These are phyloP conservation scores for Raffaelea arxii DNA, from an alignment of 2,329 filamentous ascomycete species.

Conservation along the genomic window DNA sequence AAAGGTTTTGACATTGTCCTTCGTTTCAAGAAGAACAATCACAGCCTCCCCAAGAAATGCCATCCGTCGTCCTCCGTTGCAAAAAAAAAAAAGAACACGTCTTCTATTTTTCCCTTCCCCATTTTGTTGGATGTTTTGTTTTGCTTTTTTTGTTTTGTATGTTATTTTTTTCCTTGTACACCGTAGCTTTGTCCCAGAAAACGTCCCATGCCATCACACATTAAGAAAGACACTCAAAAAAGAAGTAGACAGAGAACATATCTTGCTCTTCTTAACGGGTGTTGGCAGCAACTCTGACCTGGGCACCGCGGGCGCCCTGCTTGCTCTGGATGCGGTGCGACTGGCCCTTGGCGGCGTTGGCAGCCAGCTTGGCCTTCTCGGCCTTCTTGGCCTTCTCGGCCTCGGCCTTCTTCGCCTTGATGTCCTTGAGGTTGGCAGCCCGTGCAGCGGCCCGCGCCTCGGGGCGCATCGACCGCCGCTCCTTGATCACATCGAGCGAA, in stretches of 20 bases:
- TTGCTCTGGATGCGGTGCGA: slow-evolving; percentile 79
- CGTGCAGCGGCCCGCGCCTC: slow-evolving; percentile 92
- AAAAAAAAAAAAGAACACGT: no score
- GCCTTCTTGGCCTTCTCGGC: slow-evolving; percentile 91
- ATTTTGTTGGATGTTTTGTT: slow-evolving; percentile 1
- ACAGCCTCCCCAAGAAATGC: no score
- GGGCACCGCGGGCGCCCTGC: slow-evolving; percentile 90
- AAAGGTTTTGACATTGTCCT: no score
- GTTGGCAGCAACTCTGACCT: slow-evolving; percentile 74
- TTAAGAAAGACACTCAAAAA: not conserved
- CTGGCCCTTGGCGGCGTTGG: slow-evolving; percentile 65
- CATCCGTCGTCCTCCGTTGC: no score
- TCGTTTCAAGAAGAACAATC: no score
- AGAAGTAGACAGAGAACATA: no score
- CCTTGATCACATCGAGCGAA: slow-evolving; percentile 99
- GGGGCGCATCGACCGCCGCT: slow-evolving; percentile 88
- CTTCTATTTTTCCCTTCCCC: no score
- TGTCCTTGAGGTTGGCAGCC: slow-evolving; percentile 83
- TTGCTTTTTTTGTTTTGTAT: not conserved
- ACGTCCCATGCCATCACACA: not conserved
- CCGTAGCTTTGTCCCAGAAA: not conserved
- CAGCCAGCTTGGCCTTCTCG: slow-evolving; percentile 93
- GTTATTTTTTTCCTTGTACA: not conserved
- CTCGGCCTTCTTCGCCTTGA: slow-evolving; percentile 96
- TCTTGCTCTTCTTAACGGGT: slow-evolving; percentile 79